Percentiles rank a stretch among this genome's conserved stretches.
Conservation (phyloP, 2,329 filamentous ascomycete species). For the Xylariaceae sp. region DNA sequence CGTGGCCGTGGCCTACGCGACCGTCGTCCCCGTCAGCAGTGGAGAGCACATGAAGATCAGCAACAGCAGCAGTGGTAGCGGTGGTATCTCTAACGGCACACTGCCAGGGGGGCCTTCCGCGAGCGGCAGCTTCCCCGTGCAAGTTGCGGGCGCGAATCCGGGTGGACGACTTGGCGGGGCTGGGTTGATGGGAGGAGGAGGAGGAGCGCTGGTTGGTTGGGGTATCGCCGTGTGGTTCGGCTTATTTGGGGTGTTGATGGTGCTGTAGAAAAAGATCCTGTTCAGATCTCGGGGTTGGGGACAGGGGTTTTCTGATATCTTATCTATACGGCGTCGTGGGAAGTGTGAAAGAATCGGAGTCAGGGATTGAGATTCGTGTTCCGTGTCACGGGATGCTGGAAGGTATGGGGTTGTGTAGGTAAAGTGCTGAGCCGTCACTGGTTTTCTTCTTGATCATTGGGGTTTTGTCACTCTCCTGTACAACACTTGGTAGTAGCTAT, state of each 20-base stretch:
- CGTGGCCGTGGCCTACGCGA: slow-evolving; percentile 17
- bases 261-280: slow-evolving; percentile 11
- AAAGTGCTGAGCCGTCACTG: background rate
- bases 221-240: slow-evolving; percentile 20
- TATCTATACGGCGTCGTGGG: too few relatives aligned
- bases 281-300: background rate
- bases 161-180: slow-evolving; percentile 6
- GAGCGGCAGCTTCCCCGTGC: background rate
- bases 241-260: slow-evolving; percentile 18
- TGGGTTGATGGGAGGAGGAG: too few relatives aligned
- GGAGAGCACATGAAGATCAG: background rate
- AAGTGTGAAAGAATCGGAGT: too few relatives aligned
- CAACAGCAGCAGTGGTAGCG: too few relatives aligned
- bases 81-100: background rate
- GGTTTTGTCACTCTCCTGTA: background rate
- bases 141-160: slow-evolving; percentile 6
- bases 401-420: too few relatives aligned
- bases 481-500: too few relatives aligned
- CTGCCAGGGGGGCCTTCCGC: background rate
- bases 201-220: too few relatives aligned
- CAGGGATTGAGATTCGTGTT: too few relatives aligned
- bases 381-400: too few relatives aligned
- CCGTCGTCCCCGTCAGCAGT: slow-evolving; percentile 19
- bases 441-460: background rate
- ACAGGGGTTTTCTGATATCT: background rate